Percentiles rank a stretch among this genome's conserved stretches.
Conservation (phyloP, 73 alveolate genomes). For the Paramecium primaurelia region DNA sequence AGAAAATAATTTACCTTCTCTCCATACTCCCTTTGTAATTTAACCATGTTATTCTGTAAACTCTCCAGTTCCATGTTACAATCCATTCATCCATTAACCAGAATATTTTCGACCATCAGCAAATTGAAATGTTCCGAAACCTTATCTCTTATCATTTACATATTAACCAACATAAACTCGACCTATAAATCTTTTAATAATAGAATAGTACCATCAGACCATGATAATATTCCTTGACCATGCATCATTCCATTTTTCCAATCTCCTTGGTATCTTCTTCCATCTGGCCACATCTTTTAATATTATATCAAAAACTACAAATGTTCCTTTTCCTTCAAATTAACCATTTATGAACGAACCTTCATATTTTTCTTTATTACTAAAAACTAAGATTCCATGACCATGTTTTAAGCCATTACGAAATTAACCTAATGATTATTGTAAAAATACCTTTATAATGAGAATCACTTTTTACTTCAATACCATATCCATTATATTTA, state of each 20-base stretch:
- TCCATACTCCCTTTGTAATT: conserved; percentile 41
- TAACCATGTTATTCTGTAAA: neutral
- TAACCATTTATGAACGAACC: neutral
- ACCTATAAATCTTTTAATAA: neutral
- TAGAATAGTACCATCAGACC: conserved; percentile 12
- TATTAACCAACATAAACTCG: conserved; percentile 14
- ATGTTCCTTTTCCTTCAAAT: conserved; percentile 42
- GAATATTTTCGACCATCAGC: conserved; percentile 46
- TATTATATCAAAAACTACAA: neutral
- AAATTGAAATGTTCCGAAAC: conserved; percentile 23
- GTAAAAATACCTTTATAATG: neutral
- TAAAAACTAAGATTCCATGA: neutral
- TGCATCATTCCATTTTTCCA: conserved; percentile 45
- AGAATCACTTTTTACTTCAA: neutral
- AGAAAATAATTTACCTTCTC: conserved; percentile 41
- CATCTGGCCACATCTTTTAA: conserved; percentile 32
- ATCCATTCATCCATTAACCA: conserved; percentile 11
- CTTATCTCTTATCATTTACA: conserved; percentile 22
- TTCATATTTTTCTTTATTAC: conserved; percentile 18
- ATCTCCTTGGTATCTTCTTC: conserved; percentile 34
- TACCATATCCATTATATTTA: conserved; percentile 4
- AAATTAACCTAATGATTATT: neutral
- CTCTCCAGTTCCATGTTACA: conserved; percentile 35
- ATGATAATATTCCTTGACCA: neutral
- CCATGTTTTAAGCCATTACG: conserved; percentile 1